phyloP scores from a whole-genome alignment of 192 early-diverging fungal species.

The Linnemannia zychae region DNA sequence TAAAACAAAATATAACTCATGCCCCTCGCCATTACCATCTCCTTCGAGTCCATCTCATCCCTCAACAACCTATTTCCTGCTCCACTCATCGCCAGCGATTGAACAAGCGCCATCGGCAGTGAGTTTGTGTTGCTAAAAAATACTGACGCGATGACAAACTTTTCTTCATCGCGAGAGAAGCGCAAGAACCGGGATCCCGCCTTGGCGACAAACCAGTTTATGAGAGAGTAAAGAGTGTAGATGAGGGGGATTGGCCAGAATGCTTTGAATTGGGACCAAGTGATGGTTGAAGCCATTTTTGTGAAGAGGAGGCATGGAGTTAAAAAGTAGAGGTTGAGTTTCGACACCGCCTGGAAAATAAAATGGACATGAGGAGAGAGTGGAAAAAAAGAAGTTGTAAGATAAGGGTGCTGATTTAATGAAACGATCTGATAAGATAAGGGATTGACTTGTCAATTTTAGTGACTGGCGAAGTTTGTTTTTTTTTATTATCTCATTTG shows the following conservation, averaged over 20 bases:
- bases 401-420: background rate
- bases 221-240: conserved; percentile 50
- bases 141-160: conserved; percentile 71
- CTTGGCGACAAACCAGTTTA: conserved; percentile 48
- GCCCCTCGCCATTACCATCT: conserved; percentile 67
- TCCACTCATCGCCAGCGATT: conserved; percentile 64
- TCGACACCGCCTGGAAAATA: conserved; percentile 60
- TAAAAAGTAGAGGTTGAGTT: conserved; percentile 77
- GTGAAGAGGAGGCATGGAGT: conserved; percentile 83
- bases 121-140: conserved; percentile 84
- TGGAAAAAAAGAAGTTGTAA: background rate
- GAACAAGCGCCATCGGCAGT: conserved; percentile 77
- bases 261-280: conserved; percentile 71
- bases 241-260: conserved; percentile 81
- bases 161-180: conserved; percentile 66
- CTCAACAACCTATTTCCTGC: conserved; percentile 56
- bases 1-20: conserved; percentile 87
- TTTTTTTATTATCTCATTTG: no score
- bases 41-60: conserved; percentile 56
- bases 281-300: conserved; percentile 78
- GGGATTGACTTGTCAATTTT: background rate
- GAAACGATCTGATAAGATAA: background rate
- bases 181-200: conserved; percentile 45
- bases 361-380: background rate
- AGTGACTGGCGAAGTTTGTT: background rate